Evolutionary conservation across 2,329 filamentous ascomycete genomes (phyloP), one percentile per base, ranked within the genome.

Genomic region (Ophiostoma ips): DNA sequence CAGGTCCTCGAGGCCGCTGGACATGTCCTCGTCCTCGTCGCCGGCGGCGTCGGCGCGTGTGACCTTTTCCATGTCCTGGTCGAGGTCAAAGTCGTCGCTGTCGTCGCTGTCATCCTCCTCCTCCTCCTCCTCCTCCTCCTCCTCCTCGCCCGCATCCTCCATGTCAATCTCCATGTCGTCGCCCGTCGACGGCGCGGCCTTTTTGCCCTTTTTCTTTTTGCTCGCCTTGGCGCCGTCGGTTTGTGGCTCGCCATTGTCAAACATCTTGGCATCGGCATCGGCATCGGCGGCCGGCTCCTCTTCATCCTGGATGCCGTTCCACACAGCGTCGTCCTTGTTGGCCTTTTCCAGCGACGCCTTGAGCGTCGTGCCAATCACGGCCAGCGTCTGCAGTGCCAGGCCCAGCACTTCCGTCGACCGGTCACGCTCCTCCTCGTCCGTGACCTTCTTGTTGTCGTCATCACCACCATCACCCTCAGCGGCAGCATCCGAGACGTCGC

Each of bases 61-160:
- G 2, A 84, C 77, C 63, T 76, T 70, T 4, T 77, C 78, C 75
- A 84, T 80, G 58, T 84, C 81, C 28, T 73, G 38, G n/a, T 65
- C 54, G 15, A 53, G 31, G 35, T 55, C 55, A 9, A 49, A 49
- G n/a, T 46, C 43, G 33, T 38, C 45, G n/a, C 51, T 49, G 24
- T 52, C 48, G 43, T 46, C 49, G 24, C 54, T 49, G 46, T 51
- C 46, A 2, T 62, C 64, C 9, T 62, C 64, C 3, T 72, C 68
- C 2, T 51, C 33, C 0, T 45, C 50, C 10, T 40, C 35, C 10
- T 40, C 31, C 3, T 38, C 38, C 2, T 49, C 50, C 5, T 37
- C 45, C 3, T 51, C 31, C 10, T 48, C 46, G 21, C 19, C 46
- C 2, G 61, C 65, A 11, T 62, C 63, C 6, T 72, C 68, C 2